A percentile compares a stretch with the other conserved stretches of the same genome.
Evolutionary conservation across 129 eudicot genomes (phyloP).

Genomic region (Arctium lappa): DNA sequence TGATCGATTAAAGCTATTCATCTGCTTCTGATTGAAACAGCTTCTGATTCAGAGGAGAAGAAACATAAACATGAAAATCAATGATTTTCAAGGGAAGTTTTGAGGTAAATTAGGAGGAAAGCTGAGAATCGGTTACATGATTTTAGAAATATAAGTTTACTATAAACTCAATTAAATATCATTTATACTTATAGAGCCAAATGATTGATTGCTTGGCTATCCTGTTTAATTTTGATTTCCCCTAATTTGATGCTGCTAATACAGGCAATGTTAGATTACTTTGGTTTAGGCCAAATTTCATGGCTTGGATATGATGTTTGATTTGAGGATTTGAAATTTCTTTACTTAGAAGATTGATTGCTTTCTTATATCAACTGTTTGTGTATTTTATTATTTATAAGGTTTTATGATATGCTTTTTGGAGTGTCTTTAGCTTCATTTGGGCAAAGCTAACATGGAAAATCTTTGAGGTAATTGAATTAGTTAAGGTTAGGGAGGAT

Average conservation of each 20-base stretch:
- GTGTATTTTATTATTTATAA: not conserved
- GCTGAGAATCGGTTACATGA: slow-evolving; percentile 4
- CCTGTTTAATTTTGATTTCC: no score
- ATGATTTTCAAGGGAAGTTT: not conserved
- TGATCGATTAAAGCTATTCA: no score
- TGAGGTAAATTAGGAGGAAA: slow-evolving; percentile 22
- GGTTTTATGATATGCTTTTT: no score
- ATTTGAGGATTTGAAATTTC: not conserved
- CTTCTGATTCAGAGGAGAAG: slow-evolving; percentile 10
- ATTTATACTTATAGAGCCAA: not conserved
- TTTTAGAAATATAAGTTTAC: slow-evolving; percentile 20
- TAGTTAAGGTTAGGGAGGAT: not conserved
- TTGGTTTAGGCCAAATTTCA: not conserved
- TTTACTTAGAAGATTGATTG: not conserved
- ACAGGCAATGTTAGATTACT: not conserved
- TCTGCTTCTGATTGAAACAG: no score
- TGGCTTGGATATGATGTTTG: not conserved
- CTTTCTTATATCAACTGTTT: no score
- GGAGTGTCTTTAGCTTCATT: not conserved
- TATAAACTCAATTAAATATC: not conserved
- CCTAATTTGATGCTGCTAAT: slow-evolving; percentile 10
- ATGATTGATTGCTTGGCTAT: no score
- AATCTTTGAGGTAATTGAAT: not conserved
- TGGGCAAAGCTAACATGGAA: no score
- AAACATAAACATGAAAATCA: not conserved